Base-by-base conservation (phyloP, 1,139 yeast genomes). In the Kluyveromyces sp. region DNA sequence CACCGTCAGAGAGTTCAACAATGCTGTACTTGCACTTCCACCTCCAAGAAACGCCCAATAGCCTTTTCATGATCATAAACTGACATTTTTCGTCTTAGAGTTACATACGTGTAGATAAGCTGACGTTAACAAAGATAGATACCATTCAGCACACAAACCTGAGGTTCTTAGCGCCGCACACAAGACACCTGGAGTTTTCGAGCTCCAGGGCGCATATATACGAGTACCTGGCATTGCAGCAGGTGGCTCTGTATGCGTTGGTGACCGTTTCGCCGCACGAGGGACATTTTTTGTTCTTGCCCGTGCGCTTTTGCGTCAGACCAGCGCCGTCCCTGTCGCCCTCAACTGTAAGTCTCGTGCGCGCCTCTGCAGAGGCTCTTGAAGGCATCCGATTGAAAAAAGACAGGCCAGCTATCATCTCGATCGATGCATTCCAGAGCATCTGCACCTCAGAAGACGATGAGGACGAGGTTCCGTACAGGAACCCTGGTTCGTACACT, bases 1-100 rank as follows among this genome's bases (percentile, higher is more conserved):
- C 39, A 74, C 81, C 9, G 92, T 88, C n/a, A 73, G 95, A 54
- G 95, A 87, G 51, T 89, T 86, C 56, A 71, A 74, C 49, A 74
- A 77, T 50, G 75, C 74, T 0, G 52, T 70, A 19, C 49, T 32
- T 35, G 42, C 33, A 40, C 39, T 35, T 41, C 46, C 36, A 36
- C 37, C 36, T 30, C 37, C 20, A 48, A 41, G 18, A 45, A 15
- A 30, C 3, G 29, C 12, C 12, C 29, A 9, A 9, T 9, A 9
- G 41, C 16, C n/a, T n/a, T n/a, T n/a, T n/a, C 12, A 9, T 26
- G 11, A 26, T 26, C 9, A 12, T 12, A 26, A 30, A 30, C 17
- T 15, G 17, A 30, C n/a, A n/a, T n/a, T n/a, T n/a, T n/a, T n/a
- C n/a, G n/a, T n/a, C n/a, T n/a, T n/a, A n/a, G n/a, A n/a, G 33